Conservation (phyloP, 2,329 filamentous ascomycete genomes). For the Daldinia sp. region DNA sequence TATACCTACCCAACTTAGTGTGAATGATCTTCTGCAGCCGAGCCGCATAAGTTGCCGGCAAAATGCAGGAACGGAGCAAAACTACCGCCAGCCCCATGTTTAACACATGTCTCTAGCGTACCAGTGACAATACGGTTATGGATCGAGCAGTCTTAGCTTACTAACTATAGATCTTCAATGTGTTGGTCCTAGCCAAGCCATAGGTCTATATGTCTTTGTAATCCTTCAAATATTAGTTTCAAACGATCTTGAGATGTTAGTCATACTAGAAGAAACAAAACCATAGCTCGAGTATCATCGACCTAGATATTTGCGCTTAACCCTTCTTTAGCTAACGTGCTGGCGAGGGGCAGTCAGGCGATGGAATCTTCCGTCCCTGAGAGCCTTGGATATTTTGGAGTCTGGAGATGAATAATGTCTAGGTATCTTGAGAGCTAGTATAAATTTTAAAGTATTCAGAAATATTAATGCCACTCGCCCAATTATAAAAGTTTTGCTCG, state of each 20-base stretch:
- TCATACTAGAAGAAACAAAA: not conserved
- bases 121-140: not conserved
- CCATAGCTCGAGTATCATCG: no score
- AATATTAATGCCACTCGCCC: no score
- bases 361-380: no score
- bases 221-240: not conserved
- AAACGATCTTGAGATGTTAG: not conserved
- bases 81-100: constrained; percentile 10
- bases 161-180: not conserved
- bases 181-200: not conserved
- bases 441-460: no score
- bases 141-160: not conserved
- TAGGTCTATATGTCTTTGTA: no score
- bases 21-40: constrained; percentile 10
- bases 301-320: no score
- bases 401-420: no score
- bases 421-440: no score
- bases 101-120: not conserved
- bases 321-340: no score
- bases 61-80: constrained; percentile 31
- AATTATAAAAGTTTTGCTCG: no score
- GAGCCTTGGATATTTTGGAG: no score
- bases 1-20: not conserved
- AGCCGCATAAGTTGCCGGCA: constrained; percentile 29
- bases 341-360: no score